Evolutionary conservation across 495 filamentous ascomycete genomes (phyloP).

Genomic region (Sabuloglossum arenarium): DNA sequence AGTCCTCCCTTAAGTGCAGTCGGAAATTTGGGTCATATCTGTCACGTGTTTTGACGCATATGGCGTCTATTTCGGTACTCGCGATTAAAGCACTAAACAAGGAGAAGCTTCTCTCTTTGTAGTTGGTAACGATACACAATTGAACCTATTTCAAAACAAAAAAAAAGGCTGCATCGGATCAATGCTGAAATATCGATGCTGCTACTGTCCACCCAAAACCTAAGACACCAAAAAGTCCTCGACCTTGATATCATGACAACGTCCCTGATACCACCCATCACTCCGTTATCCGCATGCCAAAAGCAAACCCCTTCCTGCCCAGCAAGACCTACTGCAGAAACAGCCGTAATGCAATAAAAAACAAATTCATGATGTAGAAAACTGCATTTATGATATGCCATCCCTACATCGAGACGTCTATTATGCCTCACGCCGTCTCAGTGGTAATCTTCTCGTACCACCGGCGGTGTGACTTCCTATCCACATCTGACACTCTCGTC

Average conservation of each 20-base stretch:
- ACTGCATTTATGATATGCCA: neutral
- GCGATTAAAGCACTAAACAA: too few species aligned
- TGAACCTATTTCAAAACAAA: too few species aligned
- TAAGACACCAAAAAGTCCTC: neutral
- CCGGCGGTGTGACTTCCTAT: conserved; percentile 52
- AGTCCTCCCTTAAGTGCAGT: neutral
- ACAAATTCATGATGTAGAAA: neutral
- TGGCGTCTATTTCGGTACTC: too few species aligned
- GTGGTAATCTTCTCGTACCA: conserved; percentile 55
- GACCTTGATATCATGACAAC: neutral
- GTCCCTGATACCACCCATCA: neutral
- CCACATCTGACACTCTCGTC: conserved; percentile 50
- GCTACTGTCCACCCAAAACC: neutral
- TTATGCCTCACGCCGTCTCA: neutral
- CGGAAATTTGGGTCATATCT: neutral
- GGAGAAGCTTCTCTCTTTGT: too few species aligned
- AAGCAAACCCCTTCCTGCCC: neutral
- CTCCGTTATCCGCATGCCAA: neutral
- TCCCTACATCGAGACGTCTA: neutral
- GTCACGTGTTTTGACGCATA: too few species aligned
- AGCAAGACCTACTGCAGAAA: neutral
- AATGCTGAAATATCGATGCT: neutral
- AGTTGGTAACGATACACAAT: too few species aligned
- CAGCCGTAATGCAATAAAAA: neutral
- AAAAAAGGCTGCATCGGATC: neutral